Evolutionary conservation across 1,284 basidiomycete genomes (phyloP).

Genomic region (Ceratobasidium theobromae): DNA sequence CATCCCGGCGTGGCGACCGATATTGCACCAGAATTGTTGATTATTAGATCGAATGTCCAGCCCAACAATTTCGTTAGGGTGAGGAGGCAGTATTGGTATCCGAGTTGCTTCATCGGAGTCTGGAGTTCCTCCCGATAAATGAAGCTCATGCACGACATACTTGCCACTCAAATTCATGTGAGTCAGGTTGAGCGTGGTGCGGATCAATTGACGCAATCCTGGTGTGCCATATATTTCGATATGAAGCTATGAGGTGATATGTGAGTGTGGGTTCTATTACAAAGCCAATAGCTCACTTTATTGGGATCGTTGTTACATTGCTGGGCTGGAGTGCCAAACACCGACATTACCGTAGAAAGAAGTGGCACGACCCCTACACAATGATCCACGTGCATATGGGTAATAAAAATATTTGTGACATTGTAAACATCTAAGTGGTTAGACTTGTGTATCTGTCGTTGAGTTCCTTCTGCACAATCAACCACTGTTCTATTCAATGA

Average conservation of each 20-base stretch:
- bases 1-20: conserved; percentile 53
- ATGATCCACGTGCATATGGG: conserved; percentile 57
- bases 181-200: conserved; percentile 71
- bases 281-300: conserved; percentile 28
- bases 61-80: conserved; percentile 69
- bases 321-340: conserved; percentile 22
- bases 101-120: conserved; percentile 47
- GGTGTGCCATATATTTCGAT: conserved; percentile 83
- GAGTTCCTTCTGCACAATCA: conserved; percentile 29
- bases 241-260: conserved; percentile 34
- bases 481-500: background rate
- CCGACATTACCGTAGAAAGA: conserved; percentile 54
- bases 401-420: conserved; percentile 25
- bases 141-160: conserved; percentile 81
- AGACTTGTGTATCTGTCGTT: conserved; percentile 19
- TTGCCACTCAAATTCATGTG: conserved; percentile 62
- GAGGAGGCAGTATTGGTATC: conserved; percentile 57
- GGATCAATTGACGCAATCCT: conserved; percentile 75
- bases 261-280: background rate
- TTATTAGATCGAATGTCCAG: conserved; percentile 60
- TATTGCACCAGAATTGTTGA: conserved; percentile 70
- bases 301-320: background rate
- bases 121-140: conserved; percentile 44
- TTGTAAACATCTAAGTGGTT: conserved; percentile 6
- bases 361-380: conserved; percentile 77